Evolutionary conservation across 2,329 filamentous ascomycete genomes (phyloP).

Genomic region (Apiospora hydei): DNA sequence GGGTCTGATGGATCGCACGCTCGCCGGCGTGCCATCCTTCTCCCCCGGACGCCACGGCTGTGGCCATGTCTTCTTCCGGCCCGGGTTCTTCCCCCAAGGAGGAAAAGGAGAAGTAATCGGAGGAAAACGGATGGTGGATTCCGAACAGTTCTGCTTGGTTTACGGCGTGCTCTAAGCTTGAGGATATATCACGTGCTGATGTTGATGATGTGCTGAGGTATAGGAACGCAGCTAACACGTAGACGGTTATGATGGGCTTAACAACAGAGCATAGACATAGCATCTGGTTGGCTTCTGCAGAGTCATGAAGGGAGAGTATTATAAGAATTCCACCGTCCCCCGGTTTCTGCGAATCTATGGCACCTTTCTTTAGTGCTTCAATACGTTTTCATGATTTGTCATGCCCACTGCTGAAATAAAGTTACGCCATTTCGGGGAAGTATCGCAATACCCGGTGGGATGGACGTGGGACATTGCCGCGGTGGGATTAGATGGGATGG

Average conservation of each 20-base stretch:
- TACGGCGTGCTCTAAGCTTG: background rate
- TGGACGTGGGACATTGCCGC: background rate
- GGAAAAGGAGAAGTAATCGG: background rate
- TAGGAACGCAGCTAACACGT: background rate
- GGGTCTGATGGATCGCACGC: slow-evolving; percentile 62
- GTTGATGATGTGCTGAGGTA: background rate
- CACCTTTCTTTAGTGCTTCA: background rate
- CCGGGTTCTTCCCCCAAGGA: background rate
- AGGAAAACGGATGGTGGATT: background rate
- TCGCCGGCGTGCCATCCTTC: slow-evolving; percentile 70
- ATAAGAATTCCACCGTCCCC: background rate
- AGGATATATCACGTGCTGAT: background rate
- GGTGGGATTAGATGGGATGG: background rate
- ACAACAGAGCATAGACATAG: background rate
- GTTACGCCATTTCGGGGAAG: background rate
- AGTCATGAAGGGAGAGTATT: background rate
- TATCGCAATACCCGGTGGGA: background rate
- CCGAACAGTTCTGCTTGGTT: slow-evolving; percentile 11
- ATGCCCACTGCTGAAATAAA: background rate
- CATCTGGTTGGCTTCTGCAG: background rate
- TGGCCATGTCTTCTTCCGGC: background rate
- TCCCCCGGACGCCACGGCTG: background rate
- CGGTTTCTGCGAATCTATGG: background rate
- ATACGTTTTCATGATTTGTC: background rate
- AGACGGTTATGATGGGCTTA: background rate